Conservation (phyloP, 352 stramenopile species). For the Phytophthora chlamydospora region DNA sequence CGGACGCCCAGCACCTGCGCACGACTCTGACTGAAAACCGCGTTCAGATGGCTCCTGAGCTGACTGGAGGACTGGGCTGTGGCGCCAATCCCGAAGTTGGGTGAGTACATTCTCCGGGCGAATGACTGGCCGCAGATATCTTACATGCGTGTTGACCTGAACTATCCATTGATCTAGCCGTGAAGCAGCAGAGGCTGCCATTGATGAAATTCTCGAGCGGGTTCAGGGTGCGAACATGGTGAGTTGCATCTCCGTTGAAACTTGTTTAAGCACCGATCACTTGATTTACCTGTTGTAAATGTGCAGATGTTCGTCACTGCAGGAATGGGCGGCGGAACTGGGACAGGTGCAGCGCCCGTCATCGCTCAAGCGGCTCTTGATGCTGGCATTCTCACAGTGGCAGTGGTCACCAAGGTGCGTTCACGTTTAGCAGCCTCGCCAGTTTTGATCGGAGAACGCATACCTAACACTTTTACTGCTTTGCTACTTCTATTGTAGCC, state of each 20-base stretch:
- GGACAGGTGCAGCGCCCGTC: conserved; percentile 81
- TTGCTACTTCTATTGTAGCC: conserved; percentile 39
- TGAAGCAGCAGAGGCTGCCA: conserved; percentile 74
- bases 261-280: neutral
- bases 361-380: conserved; percentile 86
- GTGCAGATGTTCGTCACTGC: conserved; percentile 88
- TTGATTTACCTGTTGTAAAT: neutral
- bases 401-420: conserved; percentile 84
- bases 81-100: conserved; percentile 85
- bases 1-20: conserved; percentile 90
- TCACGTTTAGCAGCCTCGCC: neutral
- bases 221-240: conserved; percentile 89
- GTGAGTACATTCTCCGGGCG: conserved; percentile 25
- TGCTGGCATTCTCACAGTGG: conserved; percentile 84
- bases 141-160: neutral
- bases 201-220: conserved; percentile 88
- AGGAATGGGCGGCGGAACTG: conserved; percentile 85
- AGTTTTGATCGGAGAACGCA: neutral
- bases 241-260: conserved; percentile 2
- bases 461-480: conserved; percentile 4
- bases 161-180: conserved; percentile 39
- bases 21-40: conserved; percentile 92
- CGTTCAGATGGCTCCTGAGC: conserved; percentile 88
- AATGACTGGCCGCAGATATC: neutral
- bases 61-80: conserved; percentile 84